A percentile compares a stretch with the other conserved stretches of the same genome.
Conservation (phyloP, 140 eudicot species). For the Stevia rebaudiana region DNA sequence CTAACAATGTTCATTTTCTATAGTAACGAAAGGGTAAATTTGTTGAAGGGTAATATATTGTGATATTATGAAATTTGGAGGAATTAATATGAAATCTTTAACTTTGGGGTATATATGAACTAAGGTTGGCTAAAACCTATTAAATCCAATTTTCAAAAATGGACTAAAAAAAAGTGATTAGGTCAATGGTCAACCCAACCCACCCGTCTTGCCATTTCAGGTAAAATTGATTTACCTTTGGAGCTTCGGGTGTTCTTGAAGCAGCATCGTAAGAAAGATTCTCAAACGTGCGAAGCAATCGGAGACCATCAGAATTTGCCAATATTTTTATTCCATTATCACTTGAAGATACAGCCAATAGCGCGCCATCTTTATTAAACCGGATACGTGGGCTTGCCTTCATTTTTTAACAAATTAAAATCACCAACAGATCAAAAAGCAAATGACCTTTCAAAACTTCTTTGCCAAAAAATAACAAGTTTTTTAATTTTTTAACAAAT, state of each 20-base stretch:
- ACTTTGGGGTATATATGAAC: neutral
- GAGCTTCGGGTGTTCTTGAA: constrained; percentile 58
- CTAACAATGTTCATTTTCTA: too few relatives aligned
- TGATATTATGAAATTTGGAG: too few relatives aligned
- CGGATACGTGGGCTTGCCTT: constrained; percentile 91
- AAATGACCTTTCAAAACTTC: too few relatives aligned
- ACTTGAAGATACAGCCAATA: constrained; percentile 67
- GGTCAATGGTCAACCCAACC: neutral
- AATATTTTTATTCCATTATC: constrained; percentile 74
- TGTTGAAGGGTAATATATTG: neutral
- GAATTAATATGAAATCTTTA: too few relatives aligned
- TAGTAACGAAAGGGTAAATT: too few relatives aligned
- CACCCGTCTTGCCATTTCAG: neutral
- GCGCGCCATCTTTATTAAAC: constrained; percentile 69
- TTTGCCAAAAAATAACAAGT: too few relatives aligned
- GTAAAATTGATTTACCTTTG: constrained; percentile 41
- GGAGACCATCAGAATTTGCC: constrained; percentile 69
- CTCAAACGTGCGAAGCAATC: constrained; percentile 56
- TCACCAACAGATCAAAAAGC: too few relatives aligned
- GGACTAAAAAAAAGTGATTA: neutral
- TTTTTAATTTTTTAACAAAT: too few relatives aligned
- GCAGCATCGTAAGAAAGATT: constrained; percentile 62
- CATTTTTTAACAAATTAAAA: constrained; percentile 7
- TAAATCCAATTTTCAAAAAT: neutral
- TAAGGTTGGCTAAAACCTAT: neutral